Conservation (phyloP, 106 monocot species). For the Agapanthus africanus region DNA sequence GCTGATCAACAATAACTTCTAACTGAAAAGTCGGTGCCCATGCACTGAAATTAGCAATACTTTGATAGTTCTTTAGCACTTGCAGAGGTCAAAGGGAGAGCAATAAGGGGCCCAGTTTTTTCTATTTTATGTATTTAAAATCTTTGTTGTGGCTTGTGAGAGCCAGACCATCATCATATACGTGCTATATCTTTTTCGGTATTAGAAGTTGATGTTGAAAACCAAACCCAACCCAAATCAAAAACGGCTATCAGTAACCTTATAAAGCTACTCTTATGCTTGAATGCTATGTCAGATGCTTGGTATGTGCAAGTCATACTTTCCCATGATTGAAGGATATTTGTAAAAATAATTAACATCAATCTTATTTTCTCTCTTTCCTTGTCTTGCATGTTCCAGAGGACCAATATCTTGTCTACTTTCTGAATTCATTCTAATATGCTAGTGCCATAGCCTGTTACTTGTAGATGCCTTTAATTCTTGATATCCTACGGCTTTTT, state of each 20-base stretch:
- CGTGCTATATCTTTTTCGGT: too few species aligned
- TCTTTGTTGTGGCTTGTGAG: too few species aligned
- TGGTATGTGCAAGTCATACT: neutral
- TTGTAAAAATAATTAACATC: neutral
- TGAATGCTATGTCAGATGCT: neutral
- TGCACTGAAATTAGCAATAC: too few species aligned
- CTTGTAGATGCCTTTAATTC: neutral
- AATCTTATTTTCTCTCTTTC: neutral
- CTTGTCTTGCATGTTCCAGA: neutral
- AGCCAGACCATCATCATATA: too few species aligned
- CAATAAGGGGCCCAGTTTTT: too few species aligned
- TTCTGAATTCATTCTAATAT: neutral
- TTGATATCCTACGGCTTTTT: neutral
- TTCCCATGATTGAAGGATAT: neutral
- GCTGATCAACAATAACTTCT: too few species aligned
- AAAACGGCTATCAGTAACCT: neutral
- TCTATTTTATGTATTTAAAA: too few species aligned
- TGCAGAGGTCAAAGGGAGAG: too few species aligned
- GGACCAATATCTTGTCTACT: neutral
- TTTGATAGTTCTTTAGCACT: too few species aligned
- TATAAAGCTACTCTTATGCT: too few species aligned
- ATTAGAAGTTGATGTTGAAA: too few species aligned
- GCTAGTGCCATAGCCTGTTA: neutral
- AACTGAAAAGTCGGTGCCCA: too few species aligned
- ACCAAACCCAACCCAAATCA: neutral